Conservation (phyloP, 257 asterid species). For the Plantago ovata region DNA sequence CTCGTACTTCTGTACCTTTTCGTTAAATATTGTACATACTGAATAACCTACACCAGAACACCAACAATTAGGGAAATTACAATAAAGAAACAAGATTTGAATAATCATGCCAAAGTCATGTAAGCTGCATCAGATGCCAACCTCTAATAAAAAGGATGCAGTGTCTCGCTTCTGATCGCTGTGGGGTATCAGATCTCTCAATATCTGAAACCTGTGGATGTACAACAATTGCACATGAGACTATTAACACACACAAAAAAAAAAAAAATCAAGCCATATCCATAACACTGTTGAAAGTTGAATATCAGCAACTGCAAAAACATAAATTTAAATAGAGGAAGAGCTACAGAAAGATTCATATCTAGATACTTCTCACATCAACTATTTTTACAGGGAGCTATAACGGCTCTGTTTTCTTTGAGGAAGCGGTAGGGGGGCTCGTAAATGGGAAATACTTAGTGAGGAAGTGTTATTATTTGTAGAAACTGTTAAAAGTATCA, state of each 20-base stretch:
- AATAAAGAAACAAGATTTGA: conserved; percentile 9
- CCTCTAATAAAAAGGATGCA: conserved; percentile 88
- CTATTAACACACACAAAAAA: too few species aligned
- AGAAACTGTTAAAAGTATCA: too few species aligned
- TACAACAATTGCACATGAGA: too few species aligned
- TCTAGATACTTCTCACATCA: neutral
- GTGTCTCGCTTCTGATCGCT: conserved; percentile 91
- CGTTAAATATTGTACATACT: conserved; percentile 76
- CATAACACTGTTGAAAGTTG: too few species aligned
- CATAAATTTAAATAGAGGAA: too few species aligned
- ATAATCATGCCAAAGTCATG: neutral
- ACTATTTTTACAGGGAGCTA: too few species aligned
- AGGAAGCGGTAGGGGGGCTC: too few species aligned
- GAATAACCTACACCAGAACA: conserved; percentile 64
- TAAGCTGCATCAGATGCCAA: conserved; percentile 18
- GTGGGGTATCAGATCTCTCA: conserved; percentile 86
- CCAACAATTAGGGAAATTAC: conserved; percentile 22
- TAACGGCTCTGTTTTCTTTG: too few species aligned
- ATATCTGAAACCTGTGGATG: conserved; percentile 62
- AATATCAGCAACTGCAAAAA: too few species aligned
- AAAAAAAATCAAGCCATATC: too few species aligned
- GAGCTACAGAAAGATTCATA: neutral
- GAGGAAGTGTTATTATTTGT: too few species aligned
- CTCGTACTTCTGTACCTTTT: conserved; percentile 74
- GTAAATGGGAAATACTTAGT: too few species aligned